These are phyloP conservation scores for Phialophora chinensis DNA, from an alignment of 2,329 filamentous ascomycete genomes.

Conservation along the genomic window DNA sequence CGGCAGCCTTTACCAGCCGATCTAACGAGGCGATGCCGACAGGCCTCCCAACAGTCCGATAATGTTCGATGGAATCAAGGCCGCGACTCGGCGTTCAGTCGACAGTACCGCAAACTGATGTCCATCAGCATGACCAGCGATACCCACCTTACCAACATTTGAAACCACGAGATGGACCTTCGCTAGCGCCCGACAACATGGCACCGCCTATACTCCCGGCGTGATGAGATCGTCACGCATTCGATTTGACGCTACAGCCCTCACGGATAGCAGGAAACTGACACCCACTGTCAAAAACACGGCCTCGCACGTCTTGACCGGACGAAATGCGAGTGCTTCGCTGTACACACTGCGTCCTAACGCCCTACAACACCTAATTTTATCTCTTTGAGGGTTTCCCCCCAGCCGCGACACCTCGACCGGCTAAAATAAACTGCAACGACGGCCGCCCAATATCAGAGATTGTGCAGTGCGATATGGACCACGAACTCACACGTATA, in stretches of 20 bases:
- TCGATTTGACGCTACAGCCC: background rate
- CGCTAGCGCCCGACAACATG: background rate
- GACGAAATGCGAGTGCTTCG: background rate
- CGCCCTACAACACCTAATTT: background rate
- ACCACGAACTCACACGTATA: background rate
- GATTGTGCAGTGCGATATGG: background rate
- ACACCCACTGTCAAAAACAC: background rate
- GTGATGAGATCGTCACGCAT: background rate
- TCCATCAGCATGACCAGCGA: background rate
- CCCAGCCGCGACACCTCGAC: background rate
- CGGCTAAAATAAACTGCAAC: background rate
- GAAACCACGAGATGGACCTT: background rate
- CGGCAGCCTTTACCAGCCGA: background rate
- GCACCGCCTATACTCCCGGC: background rate
- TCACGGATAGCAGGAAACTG: too few relatives aligned
- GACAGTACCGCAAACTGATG: background rate
- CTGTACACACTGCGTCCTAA: background rate
- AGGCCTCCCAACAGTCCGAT: background rate
- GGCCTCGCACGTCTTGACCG: too few relatives aligned
- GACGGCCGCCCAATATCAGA: background rate
- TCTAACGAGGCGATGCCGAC: background rate
- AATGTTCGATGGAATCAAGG: background rate
- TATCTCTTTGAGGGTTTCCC: background rate
- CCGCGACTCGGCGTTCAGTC: background rate
- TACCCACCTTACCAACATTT: background rate